Percentiles rank a stretch among this genome's conserved stretches.
These are phyloP conservation scores for Aspergillus pseudonomiae DNA, from an alignment of 2,329 filamentous ascomycete species.

Conservation along the genomic window DNA sequence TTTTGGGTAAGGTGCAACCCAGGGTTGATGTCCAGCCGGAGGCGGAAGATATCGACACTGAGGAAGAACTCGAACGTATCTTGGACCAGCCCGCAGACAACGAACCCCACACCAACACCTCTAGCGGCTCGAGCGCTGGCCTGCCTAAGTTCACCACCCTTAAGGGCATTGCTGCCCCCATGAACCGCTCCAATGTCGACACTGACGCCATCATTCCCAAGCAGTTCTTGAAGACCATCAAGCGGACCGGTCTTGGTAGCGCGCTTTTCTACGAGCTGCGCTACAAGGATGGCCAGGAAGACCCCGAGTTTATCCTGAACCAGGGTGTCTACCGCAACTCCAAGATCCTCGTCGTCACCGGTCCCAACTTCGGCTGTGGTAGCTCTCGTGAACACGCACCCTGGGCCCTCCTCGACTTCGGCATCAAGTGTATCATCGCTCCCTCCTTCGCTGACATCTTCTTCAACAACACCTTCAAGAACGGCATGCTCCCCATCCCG, in stretches of 20 bases:
- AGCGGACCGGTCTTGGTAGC: slow-evolving; percentile 86
- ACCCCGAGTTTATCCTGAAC: slow-evolving; percentile 86
- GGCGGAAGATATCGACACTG: slow-evolving; percentile 60
- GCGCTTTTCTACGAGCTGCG: slow-evolving; percentile 87
- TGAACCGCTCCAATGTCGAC: slow-evolving; percentile 89
- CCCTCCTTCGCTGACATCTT: slow-evolving; percentile 91
- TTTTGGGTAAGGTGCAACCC: slow-evolving; percentile 55
- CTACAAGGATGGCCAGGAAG: slow-evolving; percentile 75
- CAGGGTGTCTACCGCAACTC: slow-evolving; percentile 78
- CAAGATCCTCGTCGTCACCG: slow-evolving; percentile 90
- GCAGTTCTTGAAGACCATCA: slow-evolving; percentile 99
- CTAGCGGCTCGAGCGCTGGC: slow-evolving; percentile 57
- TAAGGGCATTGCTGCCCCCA: slow-evolving; percentile 82
- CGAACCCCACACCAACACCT: slow-evolving; percentile 64
- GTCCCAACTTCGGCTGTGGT: slow-evolving; percentile 93
- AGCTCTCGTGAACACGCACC: slow-evolving; percentile 92
- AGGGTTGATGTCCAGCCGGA: slow-evolving; percentile 63
- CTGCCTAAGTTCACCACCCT: slow-evolving; percentile 82
- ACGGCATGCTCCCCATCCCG: slow-evolving; percentile 90
- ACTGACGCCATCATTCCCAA: slow-evolving; percentile 99
- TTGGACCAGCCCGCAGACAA: slow-evolving; percentile 66
- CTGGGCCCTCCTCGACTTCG: slow-evolving; percentile 95
- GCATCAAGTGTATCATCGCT: slow-evolving; percentile 91
- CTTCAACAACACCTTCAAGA: slow-evolving; percentile 99
- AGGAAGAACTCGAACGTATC: slow-evolving; percentile 66